Conservation (phyloP, 257 asterid species). For the Fraxinus pennsylvanica region DNA sequence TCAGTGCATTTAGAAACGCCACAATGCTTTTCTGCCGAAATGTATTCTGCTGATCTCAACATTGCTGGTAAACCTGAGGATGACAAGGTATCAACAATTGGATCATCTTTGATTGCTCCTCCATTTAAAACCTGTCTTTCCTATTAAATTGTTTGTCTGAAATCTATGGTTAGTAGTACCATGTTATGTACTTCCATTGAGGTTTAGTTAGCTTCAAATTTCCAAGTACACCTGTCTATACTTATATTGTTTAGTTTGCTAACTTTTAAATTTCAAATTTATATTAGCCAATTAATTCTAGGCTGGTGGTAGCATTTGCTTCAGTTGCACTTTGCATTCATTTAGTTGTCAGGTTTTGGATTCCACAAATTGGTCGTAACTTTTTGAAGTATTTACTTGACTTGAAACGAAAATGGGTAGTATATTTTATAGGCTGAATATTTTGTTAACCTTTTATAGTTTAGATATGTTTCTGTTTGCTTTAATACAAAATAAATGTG, state of each 20-base stretch:
- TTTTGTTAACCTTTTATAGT: background rate
- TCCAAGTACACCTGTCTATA: no score
- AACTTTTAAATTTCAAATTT: background rate
- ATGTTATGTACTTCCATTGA: no score
- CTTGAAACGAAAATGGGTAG: slow-evolving; percentile 15
- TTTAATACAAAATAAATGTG: background rate
- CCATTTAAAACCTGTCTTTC: background rate
- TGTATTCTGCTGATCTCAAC: slow-evolving; percentile 84
- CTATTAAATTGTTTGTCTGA: background rate
- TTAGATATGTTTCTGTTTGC: background rate
- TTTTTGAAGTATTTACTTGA: slow-evolving; percentile 1
- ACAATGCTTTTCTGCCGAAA: slow-evolving; percentile 89
- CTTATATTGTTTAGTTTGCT: background rate
- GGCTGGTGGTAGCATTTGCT: slow-evolving; percentile 4
- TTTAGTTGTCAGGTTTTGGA: slow-evolving; percentile 17
- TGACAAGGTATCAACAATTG: slow-evolving; percentile 64
- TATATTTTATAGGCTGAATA: background rate
- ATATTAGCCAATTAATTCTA: background rate
- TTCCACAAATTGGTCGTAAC: background rate
- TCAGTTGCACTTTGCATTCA: slow-evolving; percentile 14
- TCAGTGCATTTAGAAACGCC: slow-evolving; percentile 85
- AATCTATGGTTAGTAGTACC: no score
- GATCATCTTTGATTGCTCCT: background rate
- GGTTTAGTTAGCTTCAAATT: no score
- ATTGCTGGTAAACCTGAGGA: slow-evolving; percentile 88